Percentiles rank a stretch among this genome's conserved stretches.
phyloP scores from a whole-genome alignment of 1,139 yeast genomes.

The Zygosaccharomyces pseudobailii region DNA sequence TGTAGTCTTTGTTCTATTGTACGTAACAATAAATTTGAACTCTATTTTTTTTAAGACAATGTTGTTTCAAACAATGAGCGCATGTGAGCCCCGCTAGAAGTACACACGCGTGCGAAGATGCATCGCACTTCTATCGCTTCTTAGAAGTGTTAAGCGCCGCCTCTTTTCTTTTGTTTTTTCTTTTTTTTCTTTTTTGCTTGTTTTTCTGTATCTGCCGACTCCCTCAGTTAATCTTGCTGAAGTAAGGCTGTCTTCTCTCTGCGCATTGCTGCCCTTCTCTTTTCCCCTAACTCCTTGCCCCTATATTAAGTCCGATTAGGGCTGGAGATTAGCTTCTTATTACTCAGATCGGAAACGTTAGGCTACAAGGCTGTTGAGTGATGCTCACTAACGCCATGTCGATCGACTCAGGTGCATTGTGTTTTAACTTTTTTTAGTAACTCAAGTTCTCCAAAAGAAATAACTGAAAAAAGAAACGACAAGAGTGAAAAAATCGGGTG shows the following conservation, averaged over 20 bases:
- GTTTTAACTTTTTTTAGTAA: background rate
- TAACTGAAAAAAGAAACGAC: background rate
- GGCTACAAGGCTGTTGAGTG: background rate
- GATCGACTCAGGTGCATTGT: background rate
- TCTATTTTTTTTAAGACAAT: too few relatives aligned
- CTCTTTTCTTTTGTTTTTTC: too few relatives aligned
- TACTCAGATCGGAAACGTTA: background rate
- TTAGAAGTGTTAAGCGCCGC: too few relatives aligned
- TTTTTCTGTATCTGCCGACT: too few relatives aligned
- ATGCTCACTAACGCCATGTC: background rate
- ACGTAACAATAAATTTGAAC: too few relatives aligned
- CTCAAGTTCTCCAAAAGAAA: background rate
- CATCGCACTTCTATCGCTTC: too few relatives aligned
- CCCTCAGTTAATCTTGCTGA: too few relatives aligned
- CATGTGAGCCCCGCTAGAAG: too few relatives aligned
- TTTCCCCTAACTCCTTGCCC: background rate
- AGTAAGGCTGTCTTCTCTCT: background rate
- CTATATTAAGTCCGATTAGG: background rate
- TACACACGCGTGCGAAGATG: too few relatives aligned
- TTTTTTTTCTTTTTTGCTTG: too few relatives aligned
- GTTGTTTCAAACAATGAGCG: too few relatives aligned
- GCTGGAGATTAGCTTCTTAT: background rate
- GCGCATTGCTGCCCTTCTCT: background rate
- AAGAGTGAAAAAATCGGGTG: background rate
- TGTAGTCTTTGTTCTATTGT: background rate